Conservation (phyloP, 139 green algal genomes). For the Coccomyxa sp. region DNA sequence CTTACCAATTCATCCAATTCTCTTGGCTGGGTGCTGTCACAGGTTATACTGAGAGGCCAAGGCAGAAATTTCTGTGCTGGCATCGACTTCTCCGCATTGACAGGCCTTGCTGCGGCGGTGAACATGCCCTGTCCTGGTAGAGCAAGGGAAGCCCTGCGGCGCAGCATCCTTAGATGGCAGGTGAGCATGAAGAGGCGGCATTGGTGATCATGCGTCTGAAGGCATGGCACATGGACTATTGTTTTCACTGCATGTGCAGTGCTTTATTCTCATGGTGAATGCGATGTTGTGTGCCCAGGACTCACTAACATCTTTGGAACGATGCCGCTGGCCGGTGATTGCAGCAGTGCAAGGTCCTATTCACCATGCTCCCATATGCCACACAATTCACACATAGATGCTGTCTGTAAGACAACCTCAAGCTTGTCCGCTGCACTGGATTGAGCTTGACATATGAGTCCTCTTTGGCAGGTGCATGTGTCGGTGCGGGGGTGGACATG, state of each 20-base stretch:
- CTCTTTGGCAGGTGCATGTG: slow-evolving; percentile 58
- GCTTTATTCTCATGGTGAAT: neutral
- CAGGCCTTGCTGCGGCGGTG: neutral
- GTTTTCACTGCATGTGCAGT: neutral
- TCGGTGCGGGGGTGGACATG: slow-evolving; percentile 87
- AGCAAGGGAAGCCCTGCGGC: slow-evolving; percentile 2
- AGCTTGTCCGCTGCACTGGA: neutral
- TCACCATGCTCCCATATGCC: neutral
- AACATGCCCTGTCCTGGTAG: slow-evolving; percentile 14
- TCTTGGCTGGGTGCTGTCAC: neutral
- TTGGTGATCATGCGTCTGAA: neutral
- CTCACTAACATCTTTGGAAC: slow-evolving; percentile 57
- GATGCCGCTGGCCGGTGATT: slow-evolving; percentile 58
- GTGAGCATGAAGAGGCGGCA: neutral
- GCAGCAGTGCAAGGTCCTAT: slow-evolving; percentile 43
- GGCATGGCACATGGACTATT: neutral
- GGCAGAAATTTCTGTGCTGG: slow-evolving; percentile 71
- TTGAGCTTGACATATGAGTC: neutral
- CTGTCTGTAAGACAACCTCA: neutral
- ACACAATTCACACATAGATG: neutral
- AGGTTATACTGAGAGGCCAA: slow-evolving; percentile 50
- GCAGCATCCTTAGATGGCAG: slow-evolving; percentile 33
- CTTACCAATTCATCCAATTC: neutral
- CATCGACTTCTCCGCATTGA: slow-evolving; percentile 52
- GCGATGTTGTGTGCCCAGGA: slow-evolving; percentile 29